Base-by-base conservation (phyloP, 306 rosid species). In the Argentina anserina region DNA sequence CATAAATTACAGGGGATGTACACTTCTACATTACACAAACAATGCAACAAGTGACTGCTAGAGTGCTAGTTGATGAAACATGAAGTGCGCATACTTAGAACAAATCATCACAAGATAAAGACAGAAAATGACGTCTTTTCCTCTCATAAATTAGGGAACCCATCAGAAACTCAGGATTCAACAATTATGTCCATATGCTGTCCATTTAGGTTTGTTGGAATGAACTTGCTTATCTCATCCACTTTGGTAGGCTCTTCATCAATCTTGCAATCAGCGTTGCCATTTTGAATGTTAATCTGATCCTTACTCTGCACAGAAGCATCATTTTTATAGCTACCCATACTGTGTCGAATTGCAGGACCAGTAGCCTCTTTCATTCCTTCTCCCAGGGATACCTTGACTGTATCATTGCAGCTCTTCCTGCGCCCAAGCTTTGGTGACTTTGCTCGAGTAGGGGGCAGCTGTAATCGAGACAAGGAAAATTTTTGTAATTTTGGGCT, bases 341-440 rank as follows among this genome's bases (percentile, higher is more conserved):
- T 69, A 43, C 72, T 74, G 41, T 53, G 84, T 41, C 86, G 81
- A 74, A 77, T 87, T 82, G 66, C 84, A 43, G 37, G 84, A 62
- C 76, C 78, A 75, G 42, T 23, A 33, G 65, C 56, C 40, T 81
- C 87, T 80, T 82, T 88, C 73, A 73, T 86, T 75, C 79, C 76
- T 70, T 58, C 72, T 74, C 74, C 81, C 37, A 71, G 81, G 59
- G 85, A 76, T 77, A 67, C 59, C 73, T 71, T 71, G 75, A 75
- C 78, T 6, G 85, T 73, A 67, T 84, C 84, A 45, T 62, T 78
- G 81, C 73, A 78, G 81, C 88, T 87, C 87, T 92, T 95, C 73
- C 88, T 87, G 69, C 97, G 83, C 69, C 99, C 97, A 73, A 95
- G 90, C 83, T 92, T 95, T 68, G 99, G 97, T 47, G 99, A 92